These are phyloP conservation scores for Metschnikowia koreensis DNA, from an alignment of 805 yeast genomes.

Conservation along the genomic window DNA sequence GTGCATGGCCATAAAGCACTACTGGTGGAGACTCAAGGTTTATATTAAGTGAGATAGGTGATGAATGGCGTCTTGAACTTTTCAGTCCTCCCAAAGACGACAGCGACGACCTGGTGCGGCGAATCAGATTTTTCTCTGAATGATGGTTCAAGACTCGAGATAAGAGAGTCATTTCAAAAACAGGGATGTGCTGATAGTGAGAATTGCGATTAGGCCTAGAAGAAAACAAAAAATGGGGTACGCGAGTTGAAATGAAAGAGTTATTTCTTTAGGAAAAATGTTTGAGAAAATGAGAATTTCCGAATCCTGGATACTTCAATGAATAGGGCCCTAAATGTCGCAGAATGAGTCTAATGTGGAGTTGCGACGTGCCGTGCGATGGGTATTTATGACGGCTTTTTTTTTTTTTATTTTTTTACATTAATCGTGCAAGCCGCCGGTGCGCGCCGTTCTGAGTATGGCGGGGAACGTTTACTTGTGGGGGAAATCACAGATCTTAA, in stretches of 20 bases:
- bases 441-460: background rate
- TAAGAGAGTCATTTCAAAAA: conserved; percentile 19
- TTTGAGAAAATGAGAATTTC: too few species aligned
- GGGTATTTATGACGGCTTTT: background rate
- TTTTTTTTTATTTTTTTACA: background rate
- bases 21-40: conserved; percentile 89
- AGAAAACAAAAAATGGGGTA: too few species aligned
- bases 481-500: background rate
- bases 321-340: too few species aligned
- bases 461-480: background rate
- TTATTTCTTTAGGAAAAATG: too few species aligned
- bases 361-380: background rate
- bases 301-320: too few species aligned
- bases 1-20: conserved; percentile 74
- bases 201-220: too few species aligned
- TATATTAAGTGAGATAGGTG: conserved; percentile 47
- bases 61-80: background rate
- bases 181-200: background rate
- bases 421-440: background rate
- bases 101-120: background rate
- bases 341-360: background rate
- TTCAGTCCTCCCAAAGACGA: background rate
- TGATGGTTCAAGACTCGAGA: conserved; percentile 24
- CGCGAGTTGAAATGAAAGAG: too few species aligned
- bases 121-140: conserved; percentile 14